phyloP scores from a whole-genome alignment of 257 asterid genomes.

The Scutellaria baicalensis region DNA sequence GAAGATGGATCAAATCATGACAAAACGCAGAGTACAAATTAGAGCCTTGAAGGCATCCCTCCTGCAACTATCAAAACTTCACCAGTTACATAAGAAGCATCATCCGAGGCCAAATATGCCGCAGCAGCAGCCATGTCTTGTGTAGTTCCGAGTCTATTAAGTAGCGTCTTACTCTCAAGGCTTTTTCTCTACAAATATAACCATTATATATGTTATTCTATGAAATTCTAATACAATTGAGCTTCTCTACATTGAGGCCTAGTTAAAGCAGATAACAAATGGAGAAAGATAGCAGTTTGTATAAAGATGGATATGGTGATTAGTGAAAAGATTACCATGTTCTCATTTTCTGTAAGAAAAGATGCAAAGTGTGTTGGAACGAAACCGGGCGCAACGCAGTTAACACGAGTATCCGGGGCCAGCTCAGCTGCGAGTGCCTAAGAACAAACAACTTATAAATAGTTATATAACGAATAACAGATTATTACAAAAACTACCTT shows the following conservation, averaged over 20 bases:
- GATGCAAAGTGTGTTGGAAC: conserved; percentile 83
- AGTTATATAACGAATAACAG: not conserved
- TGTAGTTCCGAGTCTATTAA: conserved; percentile 68
- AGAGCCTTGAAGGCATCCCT: conserved; percentile 76
- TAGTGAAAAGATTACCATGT: conserved; percentile 35
- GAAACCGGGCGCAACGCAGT: conserved; percentile 92
- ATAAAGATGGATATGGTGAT: not conserved
- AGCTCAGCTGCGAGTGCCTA: conserved; percentile 89
- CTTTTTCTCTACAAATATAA: conserved; percentile 44
- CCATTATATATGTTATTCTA: not conserved
- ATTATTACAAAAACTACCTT: no score
- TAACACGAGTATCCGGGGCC: conserved; percentile 90
- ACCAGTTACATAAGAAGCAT: conserved; percentile 78
- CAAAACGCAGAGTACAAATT: conserved; percentile 1
- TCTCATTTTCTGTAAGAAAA: conserved; percentile 34
- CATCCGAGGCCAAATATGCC: conserved; percentile 88
- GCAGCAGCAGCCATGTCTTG: conserved; percentile 86
- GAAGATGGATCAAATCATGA: not conserved
- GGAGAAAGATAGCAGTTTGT: not conserved
- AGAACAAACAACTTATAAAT: not conserved
- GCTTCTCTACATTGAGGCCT: not conserved
- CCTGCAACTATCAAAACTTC: conserved; percentile 84
- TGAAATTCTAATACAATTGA: not conserved
- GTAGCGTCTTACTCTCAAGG: conserved; percentile 58
- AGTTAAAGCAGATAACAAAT: not conserved